These are phyloP conservation scores for Diaporthe caulivora DNA, from an alignment of 2,329 filamentous ascomycete genomes.

Conservation along the genomic window DNA sequence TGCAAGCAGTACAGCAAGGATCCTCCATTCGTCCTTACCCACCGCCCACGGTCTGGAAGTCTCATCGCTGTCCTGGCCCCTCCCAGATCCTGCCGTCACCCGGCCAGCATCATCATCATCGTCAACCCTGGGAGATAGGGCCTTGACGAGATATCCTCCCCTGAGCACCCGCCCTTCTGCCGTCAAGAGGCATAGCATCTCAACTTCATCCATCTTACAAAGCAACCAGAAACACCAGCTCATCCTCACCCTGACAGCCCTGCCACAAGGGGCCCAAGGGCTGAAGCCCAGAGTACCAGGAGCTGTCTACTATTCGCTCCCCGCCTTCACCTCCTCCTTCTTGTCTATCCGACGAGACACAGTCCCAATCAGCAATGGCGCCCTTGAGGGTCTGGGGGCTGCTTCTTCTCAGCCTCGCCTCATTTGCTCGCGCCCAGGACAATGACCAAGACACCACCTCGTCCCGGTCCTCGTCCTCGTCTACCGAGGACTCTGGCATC, in stretches of 20 bases:
- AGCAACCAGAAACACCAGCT: neutral
- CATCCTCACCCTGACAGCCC: neutral
- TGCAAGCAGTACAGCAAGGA: conserved; percentile 10
- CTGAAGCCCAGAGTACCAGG: neutral
- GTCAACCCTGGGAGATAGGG: neutral
- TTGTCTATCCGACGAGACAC: neutral
- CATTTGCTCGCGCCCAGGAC: conserved; percentile 30
- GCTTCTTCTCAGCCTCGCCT: conserved; percentile 34
- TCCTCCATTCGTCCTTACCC: neutral
- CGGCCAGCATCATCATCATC: conserved; percentile 1
- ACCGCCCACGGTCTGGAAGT: conserved; percentile 29
- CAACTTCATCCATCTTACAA: neutral
- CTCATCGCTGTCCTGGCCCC: conserved; percentile 4
- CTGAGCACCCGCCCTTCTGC: neutral
- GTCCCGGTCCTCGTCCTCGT: conserved; percentile 5
- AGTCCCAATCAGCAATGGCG: conserved; percentile 24
- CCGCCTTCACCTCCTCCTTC: neutral
- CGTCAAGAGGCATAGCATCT: neutral
- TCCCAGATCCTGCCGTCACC: conserved; percentile 7
- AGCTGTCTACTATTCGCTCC: conserved; percentile 2
- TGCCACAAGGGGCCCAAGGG: neutral
- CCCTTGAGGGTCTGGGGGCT: conserved; percentile 38
- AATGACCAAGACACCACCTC: conserved; percentile 8
- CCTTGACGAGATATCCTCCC: neutral
- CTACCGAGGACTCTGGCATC: conserved; percentile 42